Evolutionary conservation across 1,139 yeast species (phyloP), one percentile per base, ranked within the genome.

Genomic region (Meyerozyma guilliermondii): DNA sequence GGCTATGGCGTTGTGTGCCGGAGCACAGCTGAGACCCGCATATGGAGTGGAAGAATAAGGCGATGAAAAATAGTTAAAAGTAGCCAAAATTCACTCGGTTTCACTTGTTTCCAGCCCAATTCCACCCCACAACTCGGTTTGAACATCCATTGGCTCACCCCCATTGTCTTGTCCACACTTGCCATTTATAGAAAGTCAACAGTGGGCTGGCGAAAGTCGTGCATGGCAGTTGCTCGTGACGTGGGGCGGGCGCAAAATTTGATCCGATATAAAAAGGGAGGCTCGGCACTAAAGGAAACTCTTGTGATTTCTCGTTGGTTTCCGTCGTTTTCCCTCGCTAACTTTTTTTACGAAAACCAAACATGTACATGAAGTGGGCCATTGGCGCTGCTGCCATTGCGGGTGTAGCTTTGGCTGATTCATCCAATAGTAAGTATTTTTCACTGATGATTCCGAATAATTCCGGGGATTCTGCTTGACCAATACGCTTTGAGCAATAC

Each of bases 361-460:
- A 33, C 24, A 33, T 33, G 36, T 33, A 33, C 36, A 33, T 33
- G 36, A 33, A 33, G 36, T 33, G 20, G 36, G 36, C 36, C 10
- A 9, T 33, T 16, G 24, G 14, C 14, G 16, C 24, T 46, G 65
- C 78, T 49, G 74, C 77, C 54, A 58, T 74, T 43, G 64, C 75
- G 47, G 74, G 75, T 48, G 51, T 70, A 49, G 76, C 76, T 47
- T 60, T 69, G 46, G 76, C 70, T 57, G 74, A 24, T 20, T 31
- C 35, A 7, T 33, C 74, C 45, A 68, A 80, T 68, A 74, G 74
- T 80, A 78, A 66, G 71, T 64, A 57, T 49, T 38, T 14, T 17
- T 38, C 22, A 20, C 22, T 7, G 22, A 7, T 7, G 22, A 20
- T 2, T 20, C 5, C 22, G 22, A 20, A 6, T 7, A 7, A 38